These are phyloP conservation scores for Neospermospora avenae DNA, from an alignment of 2,329 filamentous ascomycete genomes.

Conservation along the genomic window DNA sequence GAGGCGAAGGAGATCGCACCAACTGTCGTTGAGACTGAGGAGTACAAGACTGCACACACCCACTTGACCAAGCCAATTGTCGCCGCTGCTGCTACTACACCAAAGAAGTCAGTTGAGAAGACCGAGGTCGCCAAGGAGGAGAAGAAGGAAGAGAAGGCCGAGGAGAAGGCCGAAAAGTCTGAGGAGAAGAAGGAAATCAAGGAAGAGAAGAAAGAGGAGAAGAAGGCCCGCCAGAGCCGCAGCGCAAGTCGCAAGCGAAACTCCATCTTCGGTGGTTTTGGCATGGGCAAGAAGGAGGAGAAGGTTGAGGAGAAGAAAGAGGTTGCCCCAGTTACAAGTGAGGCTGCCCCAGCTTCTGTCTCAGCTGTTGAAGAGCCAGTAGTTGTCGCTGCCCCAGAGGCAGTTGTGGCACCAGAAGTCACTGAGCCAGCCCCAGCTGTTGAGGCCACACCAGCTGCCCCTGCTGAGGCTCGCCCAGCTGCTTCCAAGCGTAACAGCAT, in stretches of 20 bases:
- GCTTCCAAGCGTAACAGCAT: conserved; percentile 34
- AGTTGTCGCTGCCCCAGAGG: conserved; percentile 17
- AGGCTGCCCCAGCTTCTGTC: conserved; percentile 41
- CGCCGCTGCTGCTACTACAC: conserved; percentile 35
- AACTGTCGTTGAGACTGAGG: conserved; percentile 71
- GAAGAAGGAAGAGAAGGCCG: conserved; percentile 44
- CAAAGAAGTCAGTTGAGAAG: conserved; percentile 39
- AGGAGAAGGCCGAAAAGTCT: conserved; percentile 43
- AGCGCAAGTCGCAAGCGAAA: conserved; percentile 63
- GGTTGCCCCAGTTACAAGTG: conserved; percentile 13
- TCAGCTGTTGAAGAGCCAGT: conserved; percentile 33
- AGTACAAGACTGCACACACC: conserved; percentile 66
- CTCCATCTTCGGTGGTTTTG: conserved; percentile 59
- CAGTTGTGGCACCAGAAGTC: conserved; percentile 39
- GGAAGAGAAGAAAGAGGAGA: conserved; percentile 47
- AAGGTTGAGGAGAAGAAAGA: conserved; percentile 35
- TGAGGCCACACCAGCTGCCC: conserved; percentile 39
- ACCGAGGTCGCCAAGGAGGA: conserved; percentile 33
- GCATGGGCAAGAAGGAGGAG: conserved; percentile 39
- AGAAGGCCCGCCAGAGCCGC: conserved; percentile 59
- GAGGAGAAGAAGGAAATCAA: conserved; percentile 46
- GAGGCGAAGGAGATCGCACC: conserved; percentile 82
- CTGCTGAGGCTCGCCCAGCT: conserved; percentile 32
- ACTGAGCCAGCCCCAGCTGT: conserved; percentile 30
- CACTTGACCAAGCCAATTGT: conserved; percentile 41